These are phyloP conservation scores for Podosphaera xanthii DNA, from an alignment of 2,329 filamentous ascomycete genomes.

Conservation along the genomic window DNA sequence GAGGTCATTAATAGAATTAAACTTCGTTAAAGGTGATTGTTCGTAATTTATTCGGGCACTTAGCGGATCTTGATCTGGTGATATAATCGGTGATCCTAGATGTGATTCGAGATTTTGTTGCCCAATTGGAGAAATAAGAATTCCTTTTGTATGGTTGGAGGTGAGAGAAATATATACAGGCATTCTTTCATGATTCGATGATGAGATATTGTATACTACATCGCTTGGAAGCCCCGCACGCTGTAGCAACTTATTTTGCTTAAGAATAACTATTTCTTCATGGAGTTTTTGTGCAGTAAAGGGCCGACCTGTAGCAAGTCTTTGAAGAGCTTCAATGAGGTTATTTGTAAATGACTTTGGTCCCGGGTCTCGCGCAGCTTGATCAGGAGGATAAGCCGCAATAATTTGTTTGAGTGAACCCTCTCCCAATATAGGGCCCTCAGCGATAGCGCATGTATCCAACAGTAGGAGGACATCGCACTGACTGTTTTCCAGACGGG, in stretches of 20 bases:
- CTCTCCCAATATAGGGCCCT: conserved; percentile 26
- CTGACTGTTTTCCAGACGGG: conserved; percentile 36
- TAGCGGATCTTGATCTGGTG: conserved; percentile 11
- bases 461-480: conserved; percentile 39
- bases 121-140: conserved; percentile 25
- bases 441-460: conserved; percentile 35
- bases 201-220: conserved; percentile 13
- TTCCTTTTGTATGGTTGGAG: conserved; percentile 26
- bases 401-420: conserved; percentile 39
- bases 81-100: conserved; percentile 11
- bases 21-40: conserved; percentile 10
- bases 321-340: conserved; percentile 30
- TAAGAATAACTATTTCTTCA: conserved; percentile 25
- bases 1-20: conserved; percentile 22
- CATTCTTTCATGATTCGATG: conserved; percentile 15
- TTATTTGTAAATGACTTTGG: conserved; percentile 35
- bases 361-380: conserved; percentile 21
- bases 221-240: conserved; percentile 25
- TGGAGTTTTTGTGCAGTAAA: conserved; percentile 33
- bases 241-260: conserved; percentile 20
- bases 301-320: conserved; percentile 27
- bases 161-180: conserved; percentile 34
- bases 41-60: conserved; percentile 7
- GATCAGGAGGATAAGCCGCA: conserved; percentile 33
- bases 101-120: conserved; percentile 16